Percentiles rank a stretch among this genome's conserved stretches.
These are phyloP conservation scores for Amanita rubescens DNA, from an alignment of 768 basidiomycete species.

Conservation along the genomic window DNA sequence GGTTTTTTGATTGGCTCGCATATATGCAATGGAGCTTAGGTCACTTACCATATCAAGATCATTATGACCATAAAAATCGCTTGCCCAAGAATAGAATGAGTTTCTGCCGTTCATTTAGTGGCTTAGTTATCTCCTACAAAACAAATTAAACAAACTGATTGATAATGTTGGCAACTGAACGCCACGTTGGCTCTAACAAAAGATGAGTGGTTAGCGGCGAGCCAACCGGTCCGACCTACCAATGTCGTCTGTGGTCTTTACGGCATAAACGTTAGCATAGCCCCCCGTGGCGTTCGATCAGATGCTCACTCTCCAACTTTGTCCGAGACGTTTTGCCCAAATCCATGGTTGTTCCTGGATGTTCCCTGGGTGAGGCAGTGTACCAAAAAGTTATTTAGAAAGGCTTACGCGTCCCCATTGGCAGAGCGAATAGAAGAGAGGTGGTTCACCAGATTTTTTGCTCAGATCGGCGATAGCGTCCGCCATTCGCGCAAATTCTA, in stretches of 20 bases:
- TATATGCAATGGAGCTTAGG: conserved; percentile 2
- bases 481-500: conserved; percentile 57
- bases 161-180: conserved; percentile 43
- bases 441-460: conserved; percentile 39
- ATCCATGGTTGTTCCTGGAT: conserved; percentile 53
- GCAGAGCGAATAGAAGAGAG: conserved; percentile 55
- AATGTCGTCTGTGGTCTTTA: conserved; percentile 46
- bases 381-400: background rate
- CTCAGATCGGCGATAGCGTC: conserved; percentile 47
- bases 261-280: background rate
- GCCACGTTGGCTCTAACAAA: conserved; percentile 38
- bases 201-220: background rate
- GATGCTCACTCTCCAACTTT: conserved; percentile 54
- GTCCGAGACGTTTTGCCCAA: conserved; percentile 53
- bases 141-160: conserved; percentile 31
- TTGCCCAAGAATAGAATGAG: conserved; percentile 54
- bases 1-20: conserved; percentile 7
- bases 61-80: conserved; percentile 62
- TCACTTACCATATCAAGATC: conserved; percentile 57
- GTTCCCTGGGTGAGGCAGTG: background rate
- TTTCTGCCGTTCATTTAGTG: conserved; percentile 33
- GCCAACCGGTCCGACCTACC: conserved; percentile 18
- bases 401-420: conserved; percentile 57
- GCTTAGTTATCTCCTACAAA: background rate
- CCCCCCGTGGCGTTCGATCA: background rate